Conservation (phyloP, 2,329 filamentous ascomycete species). For the Ophiostoma montium region DNA sequence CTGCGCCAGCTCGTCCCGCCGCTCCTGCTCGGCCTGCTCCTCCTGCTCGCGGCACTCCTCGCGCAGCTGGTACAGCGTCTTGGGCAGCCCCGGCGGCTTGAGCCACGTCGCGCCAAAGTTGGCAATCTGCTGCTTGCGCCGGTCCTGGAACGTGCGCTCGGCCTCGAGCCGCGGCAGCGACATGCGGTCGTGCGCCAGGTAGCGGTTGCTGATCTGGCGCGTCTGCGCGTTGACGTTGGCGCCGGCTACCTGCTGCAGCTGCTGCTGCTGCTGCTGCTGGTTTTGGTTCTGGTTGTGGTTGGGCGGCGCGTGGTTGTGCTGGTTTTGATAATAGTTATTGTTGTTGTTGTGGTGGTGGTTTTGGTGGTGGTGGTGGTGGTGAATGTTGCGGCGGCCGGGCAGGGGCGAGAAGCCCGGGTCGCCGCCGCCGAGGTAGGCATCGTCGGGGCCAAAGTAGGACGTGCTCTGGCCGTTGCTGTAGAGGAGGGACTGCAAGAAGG, state of each 20-base stretch:
- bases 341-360: conserved; percentile 7
- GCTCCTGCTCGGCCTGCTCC: conserved; percentile 64
- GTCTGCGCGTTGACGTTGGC: conserved; percentile 17
- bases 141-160: conserved; percentile 64
- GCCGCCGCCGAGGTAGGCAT: conserved; percentile 18
- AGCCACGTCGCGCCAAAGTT: conserved; percentile 88
- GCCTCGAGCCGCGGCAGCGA: conserved; percentile 54
- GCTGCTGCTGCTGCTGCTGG: conserved; percentile 7
- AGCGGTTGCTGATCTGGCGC: conserved; percentile 17
- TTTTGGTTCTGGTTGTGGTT: conserved; percentile 9
- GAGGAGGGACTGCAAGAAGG: conserved; percentile 8
- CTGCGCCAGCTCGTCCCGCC: conserved; percentile 55
- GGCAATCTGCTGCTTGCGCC: conserved; percentile 66
- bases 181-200: conserved; percentile 34
- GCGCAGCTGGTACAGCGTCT: conserved; percentile 78
- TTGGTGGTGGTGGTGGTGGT: conserved; percentile 10
- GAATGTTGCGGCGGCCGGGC: conserved; percentile 3
- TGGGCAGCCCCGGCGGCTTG: conserved; percentile 71
- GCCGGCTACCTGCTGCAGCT: conserved; percentile 13
- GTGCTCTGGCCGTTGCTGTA: conserved; percentile 8
- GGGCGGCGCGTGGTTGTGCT: conserved; percentile 14
- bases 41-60: conserved; percentile 83
- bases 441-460: conserved; percentile 11
- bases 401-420: conserved; percentile 16
- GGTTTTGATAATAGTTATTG: conserved; percentile 12